Percentiles rank a stretch among this genome's conserved stretches.
These are phyloP conservation scores for Rhodofomes roseus DNA, from an alignment of 1,284 basidiomycete species.

Conservation along the genomic window DNA sequence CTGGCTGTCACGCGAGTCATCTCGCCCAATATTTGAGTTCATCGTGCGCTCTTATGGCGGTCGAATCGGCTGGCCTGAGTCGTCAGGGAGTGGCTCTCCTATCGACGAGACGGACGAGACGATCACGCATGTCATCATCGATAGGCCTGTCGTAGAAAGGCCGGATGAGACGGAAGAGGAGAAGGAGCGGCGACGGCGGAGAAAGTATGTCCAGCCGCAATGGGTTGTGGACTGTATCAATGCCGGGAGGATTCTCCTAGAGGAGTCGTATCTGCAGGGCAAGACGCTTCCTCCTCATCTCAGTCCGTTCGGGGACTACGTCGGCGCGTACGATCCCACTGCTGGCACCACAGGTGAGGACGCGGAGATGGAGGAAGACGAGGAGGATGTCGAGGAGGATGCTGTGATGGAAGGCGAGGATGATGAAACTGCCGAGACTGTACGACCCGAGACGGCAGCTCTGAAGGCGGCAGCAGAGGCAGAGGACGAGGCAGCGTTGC, in stretches of 20 bases:
- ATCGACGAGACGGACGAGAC: conserved; percentile 69
- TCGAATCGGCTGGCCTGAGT: conserved; percentile 84
- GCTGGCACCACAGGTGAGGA: conserved; percentile 35
- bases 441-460: conserved; percentile 34
- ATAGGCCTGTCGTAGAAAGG: conserved; percentile 69
- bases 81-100: conserved; percentile 83
- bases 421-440: conserved; percentile 40
- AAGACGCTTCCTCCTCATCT: conserved; percentile 90
- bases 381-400: conserved; percentile 25
- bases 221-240: conserved; percentile 99
- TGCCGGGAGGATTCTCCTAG: conserved; percentile 77
- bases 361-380: conserved; percentile 32
- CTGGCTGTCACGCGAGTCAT: conserved; percentile 93
- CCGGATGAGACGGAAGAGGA: conserved; percentile 54
- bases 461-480: conserved; percentile 55
- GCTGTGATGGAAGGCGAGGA: conserved; percentile 29
- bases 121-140: conserved; percentile 96
- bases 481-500: conserved; percentile 67
- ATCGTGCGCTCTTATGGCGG: conserved; percentile 91
- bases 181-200: conserved; percentile 59
- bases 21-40: conserved; percentile 93
- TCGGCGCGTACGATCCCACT: conserved; percentile 74
- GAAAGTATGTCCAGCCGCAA: conserved; percentile 95
- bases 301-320: conserved; percentile 89
- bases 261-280: conserved; percentile 87